phyloP scores from a whole-genome alignment of 2,329 filamentous ascomycete genomes.

The Aspergillus sp. region DNA sequence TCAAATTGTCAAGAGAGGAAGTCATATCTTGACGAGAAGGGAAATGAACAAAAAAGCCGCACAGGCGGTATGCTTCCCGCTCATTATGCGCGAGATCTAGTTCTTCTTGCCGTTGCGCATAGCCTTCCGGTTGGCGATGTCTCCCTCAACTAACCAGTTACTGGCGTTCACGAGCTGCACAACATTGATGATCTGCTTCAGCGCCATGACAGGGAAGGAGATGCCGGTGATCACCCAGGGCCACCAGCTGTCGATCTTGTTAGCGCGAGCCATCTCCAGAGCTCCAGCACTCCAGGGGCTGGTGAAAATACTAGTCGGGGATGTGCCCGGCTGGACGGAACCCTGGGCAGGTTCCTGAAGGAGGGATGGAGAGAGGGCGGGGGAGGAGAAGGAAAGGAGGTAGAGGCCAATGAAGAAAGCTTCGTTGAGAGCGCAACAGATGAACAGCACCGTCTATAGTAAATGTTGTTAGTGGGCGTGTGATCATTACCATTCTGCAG shows the following conservation, averaged over 20 bases:
- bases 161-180: constrained; percentile 92
- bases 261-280: constrained; percentile 86
- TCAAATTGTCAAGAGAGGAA: neutral
- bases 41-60: neutral
- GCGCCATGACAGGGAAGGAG: constrained; percentile 80
- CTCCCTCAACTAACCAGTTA: constrained; percentile 89
- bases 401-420: constrained; percentile 98
- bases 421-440: constrained; percentile 88
- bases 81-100: constrained; percentile 10
- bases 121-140: constrained; percentile 62
- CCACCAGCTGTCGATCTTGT: constrained; percentile 78
- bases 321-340: constrained; percentile 56
- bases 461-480: constrained; percentile 5
- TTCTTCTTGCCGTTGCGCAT: constrained; percentile 36
- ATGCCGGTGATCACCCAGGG: constrained; percentile 79
- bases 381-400: constrained; percentile 93
- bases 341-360: constrained; percentile 60
- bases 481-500: neutral
- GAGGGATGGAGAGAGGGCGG: constrained; percentile 81
- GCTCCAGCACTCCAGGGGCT: constrained; percentile 90
- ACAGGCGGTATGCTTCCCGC: neutral
- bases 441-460: constrained; percentile 77
- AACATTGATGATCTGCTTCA: constrained; percentile 92
- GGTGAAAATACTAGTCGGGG: constrained; percentile 73
- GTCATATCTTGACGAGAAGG: constrained; percentile 1